A percentile compares a stretch with the other conserved stretches of the same genome.
phyloP scores from a whole-genome alignment of 192 early-diverging fungal genomes.

The Backusella sp. region DNA sequence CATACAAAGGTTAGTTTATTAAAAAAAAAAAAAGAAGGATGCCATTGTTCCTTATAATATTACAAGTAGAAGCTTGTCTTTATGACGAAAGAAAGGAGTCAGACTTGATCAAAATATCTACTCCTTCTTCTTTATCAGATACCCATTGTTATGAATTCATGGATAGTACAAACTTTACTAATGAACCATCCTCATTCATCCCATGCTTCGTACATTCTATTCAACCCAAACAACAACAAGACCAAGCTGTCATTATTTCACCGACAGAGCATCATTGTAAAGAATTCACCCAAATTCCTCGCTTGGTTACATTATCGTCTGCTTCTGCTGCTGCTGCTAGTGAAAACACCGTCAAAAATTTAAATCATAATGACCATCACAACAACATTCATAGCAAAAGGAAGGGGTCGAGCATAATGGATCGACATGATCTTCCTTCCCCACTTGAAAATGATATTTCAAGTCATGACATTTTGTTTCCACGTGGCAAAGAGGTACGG shows the following conservation, averaged over 20 bases:
- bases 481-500: slow-evolving; percentile 7
- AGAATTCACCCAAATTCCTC: slow-evolving; percentile 6
- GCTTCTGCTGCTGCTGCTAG: neutral
- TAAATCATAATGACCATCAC: neutral
- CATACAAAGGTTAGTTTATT: slow-evolving; percentile 8
- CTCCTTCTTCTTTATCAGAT: neutral
- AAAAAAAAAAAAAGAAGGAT: neutral
- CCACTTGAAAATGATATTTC: slow-evolving; percentile 5
- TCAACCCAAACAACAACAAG: neutral
- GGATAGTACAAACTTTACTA: neutral
- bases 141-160: neutral
- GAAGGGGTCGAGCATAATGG: neutral
- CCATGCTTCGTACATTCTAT: neutral
- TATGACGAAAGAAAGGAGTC: slow-evolving; percentile 5
- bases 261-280: neutral
- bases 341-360: neutral
- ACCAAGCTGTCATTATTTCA: slow-evolving; percentile 3
- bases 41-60: neutral
- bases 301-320: neutral
- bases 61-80: slow-evolving; percentile 1
- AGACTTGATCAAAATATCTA: slow-evolving; percentile 6
- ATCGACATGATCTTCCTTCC: neutral
- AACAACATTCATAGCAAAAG: neutral
- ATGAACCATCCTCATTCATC: neutral
- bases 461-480: neutral